Evolutionary conservation across 169 alveolate genomes (phyloP), one percentile per base, ranked within the genome.

Genomic region (Eimeria sp.): DNA sequence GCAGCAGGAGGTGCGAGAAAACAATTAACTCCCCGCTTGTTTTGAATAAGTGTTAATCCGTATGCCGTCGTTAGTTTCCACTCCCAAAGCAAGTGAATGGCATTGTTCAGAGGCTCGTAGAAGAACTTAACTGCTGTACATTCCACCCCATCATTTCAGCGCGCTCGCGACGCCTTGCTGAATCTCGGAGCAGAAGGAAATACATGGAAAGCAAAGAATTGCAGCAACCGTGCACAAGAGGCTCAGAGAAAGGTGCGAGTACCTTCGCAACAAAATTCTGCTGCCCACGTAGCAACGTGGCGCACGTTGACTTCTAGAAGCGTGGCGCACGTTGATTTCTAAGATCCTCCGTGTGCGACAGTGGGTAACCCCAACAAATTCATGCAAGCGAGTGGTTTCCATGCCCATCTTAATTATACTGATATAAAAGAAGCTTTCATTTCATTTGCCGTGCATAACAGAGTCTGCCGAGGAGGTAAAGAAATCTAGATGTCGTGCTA

Each of bases 121-220:
- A 58, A 82, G 93, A 87, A 22, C 73, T 87, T n/a, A 63, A 87
- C 51, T 87, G 22, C 82, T 87, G 93, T 47, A 87, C 93, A 43
- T 87, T 87, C 82, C 93, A 87, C 16, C 93, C 93, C 61, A 45
- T 18, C 18, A 87, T 87, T 87, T 63, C 63, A 34, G 22, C 65
- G 3, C 93, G 93, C 22, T 87, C 93, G 9, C 34, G 93, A 45
- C 49, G 45, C 30, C 93, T 87, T 61, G 93, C 93, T 61, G 80
- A 87, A 43, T 30, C 49, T 6, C 83, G 93, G 65, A 40, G 40
- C 65, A 1, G 47, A 49, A 58, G 63, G 34, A 87, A 49, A 5
- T 13, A 5, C 65, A 58, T 10, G 45, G 47, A 40, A 43, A 18
- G 82, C 34, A 87, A 87, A 45, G 40, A 63, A 18, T 34, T 16